These are phyloP conservation scores for Grosmannia huntii DNA, from an alignment of 2,329 filamentous ascomycete genomes.

Conservation along the genomic window DNA sequence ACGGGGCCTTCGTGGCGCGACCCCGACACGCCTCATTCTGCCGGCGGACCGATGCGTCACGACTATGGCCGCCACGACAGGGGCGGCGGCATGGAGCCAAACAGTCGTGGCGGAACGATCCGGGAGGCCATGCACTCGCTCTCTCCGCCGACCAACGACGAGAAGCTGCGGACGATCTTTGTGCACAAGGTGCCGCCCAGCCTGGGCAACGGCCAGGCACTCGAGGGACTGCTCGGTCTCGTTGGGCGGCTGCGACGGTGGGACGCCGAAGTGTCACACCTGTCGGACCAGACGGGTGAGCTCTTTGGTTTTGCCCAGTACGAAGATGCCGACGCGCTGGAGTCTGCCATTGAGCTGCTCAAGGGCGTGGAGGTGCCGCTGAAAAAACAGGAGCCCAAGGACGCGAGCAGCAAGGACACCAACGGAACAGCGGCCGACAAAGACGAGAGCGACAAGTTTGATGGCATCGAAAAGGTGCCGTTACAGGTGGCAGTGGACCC, in stretches of 20 bases:
- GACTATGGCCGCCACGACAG: conserved; percentile 43
- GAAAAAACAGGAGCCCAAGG: conserved; percentile 52
- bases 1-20: conserved; percentile 45
- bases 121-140: conserved; percentile 59
- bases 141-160: conserved; percentile 74
- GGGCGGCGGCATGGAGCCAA: conserved; percentile 48
- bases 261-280: conserved; percentile 55
- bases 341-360: conserved; percentile 73
- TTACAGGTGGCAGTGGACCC: conserved; percentile 70
- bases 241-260: conserved; percentile 73
- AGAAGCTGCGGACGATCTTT: conserved; percentile 84
- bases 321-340: conserved; percentile 79
- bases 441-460: conserved; percentile 30
- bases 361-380: conserved; percentile 70
- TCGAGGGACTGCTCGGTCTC: conserved; percentile 66
- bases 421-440: conserved; percentile 16
- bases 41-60: conserved; percentile 13
- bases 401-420: conserved; percentile 18
- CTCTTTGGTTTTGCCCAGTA: conserved; percentile 94
- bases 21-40: conserved; percentile 25
- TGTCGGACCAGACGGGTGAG: conserved; percentile 61
- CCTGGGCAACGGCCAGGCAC: conserved; percentile 59
- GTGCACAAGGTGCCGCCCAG: conserved; percentile 76
- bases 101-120: conserved; percentile 22
- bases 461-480: conserved; percentile 53